Base-by-base conservation (phyloP, 192 early-diverging fungal species). In the Gaertneriomyces semiglobifer region DNA sequence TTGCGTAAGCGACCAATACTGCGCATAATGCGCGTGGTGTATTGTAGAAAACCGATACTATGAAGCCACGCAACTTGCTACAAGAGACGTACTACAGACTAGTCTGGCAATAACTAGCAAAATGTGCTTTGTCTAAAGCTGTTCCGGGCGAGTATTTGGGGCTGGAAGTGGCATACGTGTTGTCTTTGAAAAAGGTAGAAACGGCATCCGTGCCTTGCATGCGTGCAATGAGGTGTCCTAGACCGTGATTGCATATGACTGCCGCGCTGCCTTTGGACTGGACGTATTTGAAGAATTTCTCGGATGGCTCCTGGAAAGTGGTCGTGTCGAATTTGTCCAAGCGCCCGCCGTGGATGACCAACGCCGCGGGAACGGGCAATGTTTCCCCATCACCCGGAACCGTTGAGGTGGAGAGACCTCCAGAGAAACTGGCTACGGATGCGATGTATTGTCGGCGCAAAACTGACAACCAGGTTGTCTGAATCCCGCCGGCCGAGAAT, bases 221-320 rank as follows among this genome's bases (percentile, higher is more conserved):
- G 18, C 12, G 18, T n/a, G 48, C 12, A 50, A 50, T 18, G 18
- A 18, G 11, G 48, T 50, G 48, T n/a, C 48, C 48, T 50, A 12
- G 12, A 50, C 48, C 48, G 3, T 50, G 48, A 18, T 50, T 50
- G 48, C 48, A 50, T 12, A 50, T 50, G 18, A 50, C 18, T 18
- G 48, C 48, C 12, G 48, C 48, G 48, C 48, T 18, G 2, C 48
- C 48, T n/a, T n/a, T 50, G 18, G 48, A 12, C 18, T 18, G 11
- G 48, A 18, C 18, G 48, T 50, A 50, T 18, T 50, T 50, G 48
- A 50, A 50, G 48, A n/a, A 50, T 50, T 2, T 50, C 48, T n/a
- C 48, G 3, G 48, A 50, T 12, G 12, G 48, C 3, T 12, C 12
- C 1, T 12, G 12, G 2, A 50, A 50, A 50, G 48, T 50, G 48